Conservation (phyloP, 495 filamentous ascomycete genomes). For the Penicillium lagena region DNA sequence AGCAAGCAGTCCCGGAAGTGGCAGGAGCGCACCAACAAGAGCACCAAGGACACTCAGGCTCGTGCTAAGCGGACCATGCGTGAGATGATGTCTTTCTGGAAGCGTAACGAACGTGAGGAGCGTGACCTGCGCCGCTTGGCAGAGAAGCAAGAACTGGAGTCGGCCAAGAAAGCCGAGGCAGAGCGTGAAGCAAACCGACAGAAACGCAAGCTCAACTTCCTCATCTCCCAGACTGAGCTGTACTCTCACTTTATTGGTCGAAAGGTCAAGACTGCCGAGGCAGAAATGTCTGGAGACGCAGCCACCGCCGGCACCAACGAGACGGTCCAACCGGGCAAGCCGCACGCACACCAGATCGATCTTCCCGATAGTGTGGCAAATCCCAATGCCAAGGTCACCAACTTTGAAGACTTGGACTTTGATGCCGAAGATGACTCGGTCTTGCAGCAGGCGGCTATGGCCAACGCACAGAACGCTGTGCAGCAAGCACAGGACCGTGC, state of each 20-base stretch:
- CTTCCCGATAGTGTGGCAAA: constrained; percentile 54
- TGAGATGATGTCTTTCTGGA: constrained; percentile 99
- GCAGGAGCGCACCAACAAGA: constrained; percentile 98
- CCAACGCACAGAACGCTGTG: constrained; percentile 94
- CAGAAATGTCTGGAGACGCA: constrained; percentile 80
- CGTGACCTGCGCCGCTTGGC: constrained; percentile 88
- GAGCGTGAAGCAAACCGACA: constrained; percentile 96
- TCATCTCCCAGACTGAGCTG: constrained; percentile 97
- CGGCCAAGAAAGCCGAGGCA: constrained; percentile 91
- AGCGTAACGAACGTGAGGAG: constrained; percentile 96
- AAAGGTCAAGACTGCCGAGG: constrained; percentile 95
- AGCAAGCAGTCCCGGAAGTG: constrained; percentile 96
- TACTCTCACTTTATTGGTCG: constrained; percentile 99
- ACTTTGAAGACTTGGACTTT: constrained; percentile 92
- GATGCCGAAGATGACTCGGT: constrained; percentile 87
- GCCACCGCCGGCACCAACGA: constrained; percentile 50
- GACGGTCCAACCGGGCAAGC: constrained; percentile 38
- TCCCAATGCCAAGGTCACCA: constrained; percentile 65
- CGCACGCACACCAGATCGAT: constrained; percentile 43
- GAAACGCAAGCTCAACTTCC: constrained; percentile 97
- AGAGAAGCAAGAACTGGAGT: constrained; percentile 94
- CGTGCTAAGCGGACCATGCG: constrained; percentile 97
- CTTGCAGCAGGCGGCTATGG: constrained; percentile 77
- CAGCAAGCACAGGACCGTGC: constrained; percentile 91
- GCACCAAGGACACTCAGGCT: constrained; percentile 93